Percentiles rank a stretch among this genome's conserved stretches.
phyloP scores from a whole-genome alignment of 148 eudicot species.

The Arctostaphylos glauca region DNA sequence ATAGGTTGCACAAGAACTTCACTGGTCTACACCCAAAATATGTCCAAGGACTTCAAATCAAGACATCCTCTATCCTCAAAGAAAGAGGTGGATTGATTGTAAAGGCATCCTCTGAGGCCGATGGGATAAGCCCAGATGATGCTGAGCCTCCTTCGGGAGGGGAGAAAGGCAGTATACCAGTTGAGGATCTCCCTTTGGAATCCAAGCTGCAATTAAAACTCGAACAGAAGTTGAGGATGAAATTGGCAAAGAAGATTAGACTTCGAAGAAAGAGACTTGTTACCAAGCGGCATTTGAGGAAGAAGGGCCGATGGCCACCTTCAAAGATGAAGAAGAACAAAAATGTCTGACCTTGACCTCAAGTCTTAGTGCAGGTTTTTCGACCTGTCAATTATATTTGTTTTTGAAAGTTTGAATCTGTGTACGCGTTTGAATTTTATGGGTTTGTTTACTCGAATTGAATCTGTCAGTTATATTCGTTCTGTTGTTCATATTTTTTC shows the following conservation, averaged over 20 bases:
- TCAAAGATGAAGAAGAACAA: slow-evolving; percentile 83
- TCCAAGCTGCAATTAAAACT: slow-evolving; percentile 63
- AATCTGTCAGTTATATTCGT: background rate
- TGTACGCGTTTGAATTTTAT: background rate
- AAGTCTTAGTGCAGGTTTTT: slow-evolving; percentile 20
- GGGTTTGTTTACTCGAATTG: background rate
- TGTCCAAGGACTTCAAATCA: slow-evolving; percentile 31
- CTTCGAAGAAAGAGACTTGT: slow-evolving; percentile 72
- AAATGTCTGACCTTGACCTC: slow-evolving; percentile 52
- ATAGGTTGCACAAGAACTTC: slow-evolving; percentile 31
- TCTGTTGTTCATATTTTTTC: background rate
- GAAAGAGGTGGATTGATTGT: slow-evolving; percentile 37
- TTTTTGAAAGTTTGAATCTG: slow-evolving; percentile 11
- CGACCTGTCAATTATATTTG: background rate
- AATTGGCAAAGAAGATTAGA: slow-evolving; percentile 78
- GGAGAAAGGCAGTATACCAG: slow-evolving; percentile 32
- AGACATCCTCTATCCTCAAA: slow-evolving; percentile 34
- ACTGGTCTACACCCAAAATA: slow-evolving; percentile 24
- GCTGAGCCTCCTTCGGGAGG: slow-evolving; percentile 38
- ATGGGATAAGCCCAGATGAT: slow-evolving; percentile 17
- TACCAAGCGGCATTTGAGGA: slow-evolving; percentile 72
- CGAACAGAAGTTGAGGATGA: slow-evolving; percentile 77
- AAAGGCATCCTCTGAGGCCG: slow-evolving; percentile 56
- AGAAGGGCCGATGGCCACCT: slow-evolving; percentile 98
- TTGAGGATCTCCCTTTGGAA: slow-evolving; percentile 79